These are phyloP conservation scores for Leccinum ochraceum DNA, from an alignment of 768 basidiomycete genomes.

Conservation along the genomic window DNA sequence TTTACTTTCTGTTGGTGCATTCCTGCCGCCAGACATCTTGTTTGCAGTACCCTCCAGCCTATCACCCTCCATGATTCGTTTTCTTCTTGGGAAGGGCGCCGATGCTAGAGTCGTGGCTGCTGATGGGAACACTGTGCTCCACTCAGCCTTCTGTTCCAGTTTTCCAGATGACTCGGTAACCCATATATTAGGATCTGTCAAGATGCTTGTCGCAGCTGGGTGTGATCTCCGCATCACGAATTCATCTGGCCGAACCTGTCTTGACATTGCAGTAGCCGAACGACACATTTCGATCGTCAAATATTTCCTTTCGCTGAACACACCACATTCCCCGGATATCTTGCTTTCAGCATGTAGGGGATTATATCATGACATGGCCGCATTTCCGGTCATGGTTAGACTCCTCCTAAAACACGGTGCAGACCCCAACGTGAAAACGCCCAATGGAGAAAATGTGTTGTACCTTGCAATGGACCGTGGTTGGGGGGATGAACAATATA, in stretches of 20 bases:
- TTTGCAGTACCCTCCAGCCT: not conserved
- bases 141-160: not conserved
- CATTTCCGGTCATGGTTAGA: not conserved
- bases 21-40: not conserved
- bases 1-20: not conserved
- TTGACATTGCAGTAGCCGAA: not conserved
- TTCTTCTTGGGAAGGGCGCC: not conserved
- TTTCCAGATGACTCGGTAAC: no score
- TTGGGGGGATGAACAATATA: rapidly evolving
- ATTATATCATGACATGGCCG: rapidly evolving
- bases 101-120: not conserved
- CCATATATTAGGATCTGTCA: not conserved
- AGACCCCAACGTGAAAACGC: not conserved
- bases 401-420: not conserved
- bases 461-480: not conserved
- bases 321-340: not conserved
- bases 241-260: not conserved
- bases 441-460: not conserved
- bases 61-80: not conserved
- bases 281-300: not conserved
- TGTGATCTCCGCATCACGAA: not conserved
- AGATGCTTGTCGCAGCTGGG: not conserved
- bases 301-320: not conserved
- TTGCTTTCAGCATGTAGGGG: not conserved
- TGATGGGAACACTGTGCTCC: not conserved